phyloP scores from a whole-genome alignment of 768 basidiomycete species.

The Auriscalpium microsporum region DNA sequence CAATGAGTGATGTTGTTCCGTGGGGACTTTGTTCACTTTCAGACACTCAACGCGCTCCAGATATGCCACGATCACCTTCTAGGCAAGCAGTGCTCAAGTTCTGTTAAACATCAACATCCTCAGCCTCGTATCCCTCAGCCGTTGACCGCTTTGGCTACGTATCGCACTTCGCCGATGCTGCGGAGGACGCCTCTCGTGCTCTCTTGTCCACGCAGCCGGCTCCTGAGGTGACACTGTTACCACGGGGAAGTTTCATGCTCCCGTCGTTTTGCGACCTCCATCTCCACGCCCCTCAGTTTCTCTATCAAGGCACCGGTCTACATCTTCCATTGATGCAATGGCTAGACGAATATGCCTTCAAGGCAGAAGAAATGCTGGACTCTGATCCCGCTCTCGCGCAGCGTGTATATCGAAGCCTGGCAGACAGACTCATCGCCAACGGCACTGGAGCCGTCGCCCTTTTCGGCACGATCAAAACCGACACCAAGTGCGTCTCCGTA shows the following conservation, averaged over 20 bases:
- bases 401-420: constrained; percentile 61
- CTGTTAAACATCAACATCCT: not conserved
- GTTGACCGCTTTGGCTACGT: constrained; percentile 38
- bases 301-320: constrained; percentile 81
- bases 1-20: constrained; percentile 24
- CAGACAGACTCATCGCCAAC: constrained; percentile 52
- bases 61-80: constrained; percentile 52
- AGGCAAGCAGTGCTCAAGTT: constrained; percentile 22
- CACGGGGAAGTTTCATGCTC: constrained; percentile 55
- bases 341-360: constrained; percentile 76
- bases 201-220: constrained; percentile 19
- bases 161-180: constrained; percentile 34
- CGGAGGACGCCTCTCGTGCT: constrained; percentile 27
- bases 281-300: constrained; percentile 82
- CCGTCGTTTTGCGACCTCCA: constrained; percentile 81
- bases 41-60: constrained; percentile 40
- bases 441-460: constrained; percentile 74
- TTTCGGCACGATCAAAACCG: constrained; percentile 77
- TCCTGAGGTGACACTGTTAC: constrained; percentile 26
- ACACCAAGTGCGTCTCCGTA: constrained; percentile 59
- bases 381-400: constrained; percentile 47
- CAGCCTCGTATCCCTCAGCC: not conserved
- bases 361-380: constrained; percentile 73
- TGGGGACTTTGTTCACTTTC: constrained; percentile 54
- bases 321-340: constrained; percentile 81